Conservation (phyloP, 495 filamentous ascomycete genomes). For the Aspergillus sclerotioniger region DNA sequence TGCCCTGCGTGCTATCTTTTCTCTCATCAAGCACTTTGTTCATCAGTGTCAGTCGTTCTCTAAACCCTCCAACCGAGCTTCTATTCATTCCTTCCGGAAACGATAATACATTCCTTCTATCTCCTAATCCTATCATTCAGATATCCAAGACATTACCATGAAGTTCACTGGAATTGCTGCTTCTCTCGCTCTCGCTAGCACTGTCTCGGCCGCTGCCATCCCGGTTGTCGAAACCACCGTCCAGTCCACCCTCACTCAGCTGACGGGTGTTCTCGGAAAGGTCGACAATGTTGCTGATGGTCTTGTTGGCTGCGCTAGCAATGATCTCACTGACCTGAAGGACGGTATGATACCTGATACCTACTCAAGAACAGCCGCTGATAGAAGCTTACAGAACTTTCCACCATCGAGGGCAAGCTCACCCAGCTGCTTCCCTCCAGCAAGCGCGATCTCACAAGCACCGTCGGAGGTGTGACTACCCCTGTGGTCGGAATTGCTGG, state of each 20-base stretch:
- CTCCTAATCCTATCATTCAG: constrained; percentile 9
- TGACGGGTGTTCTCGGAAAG: constrained; percentile 14
- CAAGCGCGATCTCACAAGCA: constrained; percentile 15
- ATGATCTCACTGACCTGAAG: background rate
- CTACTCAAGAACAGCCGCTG: constrained; percentile 7
- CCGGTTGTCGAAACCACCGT: constrained; percentile 15
- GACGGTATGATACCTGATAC: background rate
- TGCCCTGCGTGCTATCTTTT: constrained; percentile 7
- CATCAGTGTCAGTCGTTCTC: constrained; percentile 23
- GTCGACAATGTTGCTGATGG: constrained; percentile 9
- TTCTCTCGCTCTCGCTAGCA: constrained; percentile 25
- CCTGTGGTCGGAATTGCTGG: constrained; percentile 9
- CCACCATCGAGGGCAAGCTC: constrained; percentile 4
- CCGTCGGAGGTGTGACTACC: constrained; percentile 9
- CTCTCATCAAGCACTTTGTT: constrained; percentile 22
- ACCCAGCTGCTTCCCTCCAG: constrained; percentile 1
- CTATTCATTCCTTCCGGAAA: constrained; percentile 25
- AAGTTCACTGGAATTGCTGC: constrained; percentile 40
- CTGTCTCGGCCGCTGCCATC: constrained; percentile 25
- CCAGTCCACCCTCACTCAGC: constrained; percentile 8
- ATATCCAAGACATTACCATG: constrained; percentile 27
- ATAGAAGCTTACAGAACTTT: constrained; percentile 2
- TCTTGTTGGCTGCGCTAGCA: constrained; percentile 8
- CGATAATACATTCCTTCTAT: constrained; percentile 9
- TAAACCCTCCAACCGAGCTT: constrained; percentile 6